phyloP scores from a whole-genome alignment of 164 flowering plant genomes.

The Umbilicus rupestris region DNA sequence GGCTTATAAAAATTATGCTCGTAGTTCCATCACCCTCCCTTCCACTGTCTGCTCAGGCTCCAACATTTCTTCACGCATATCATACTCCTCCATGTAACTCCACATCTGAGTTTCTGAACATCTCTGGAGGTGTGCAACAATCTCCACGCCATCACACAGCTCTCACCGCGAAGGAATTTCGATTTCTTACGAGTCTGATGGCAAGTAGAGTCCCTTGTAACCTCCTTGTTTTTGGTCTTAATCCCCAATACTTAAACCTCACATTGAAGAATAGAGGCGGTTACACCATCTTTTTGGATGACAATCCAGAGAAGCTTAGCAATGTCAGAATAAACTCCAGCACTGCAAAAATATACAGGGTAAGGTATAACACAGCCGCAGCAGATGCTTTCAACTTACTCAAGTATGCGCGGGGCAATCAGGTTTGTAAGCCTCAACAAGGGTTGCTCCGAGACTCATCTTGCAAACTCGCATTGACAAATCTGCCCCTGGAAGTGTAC shows the following conservation, averaged over 20 bases:
- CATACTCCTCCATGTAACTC: slow-evolving; percentile 15
- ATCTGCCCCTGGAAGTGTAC: slow-evolving; percentile 56
- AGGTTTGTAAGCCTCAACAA: slow-evolving; percentile 33
- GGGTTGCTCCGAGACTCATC: slow-evolving; percentile 24
- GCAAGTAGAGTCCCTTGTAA: slow-evolving; percentile 61
- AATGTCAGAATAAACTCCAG: slow-evolving; percentile 16
- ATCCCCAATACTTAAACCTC: slow-evolving; percentile 35
- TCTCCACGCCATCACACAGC: slow-evolving; percentile 11
- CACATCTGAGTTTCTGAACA: neutral
- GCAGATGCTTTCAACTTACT: slow-evolving; percentile 62
- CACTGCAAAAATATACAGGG: slow-evolving; percentile 30
- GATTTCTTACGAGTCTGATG: slow-evolving; percentile 34
- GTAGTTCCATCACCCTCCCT: slow-evolving; percentile 29
- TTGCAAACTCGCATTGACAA: slow-evolving; percentile 47
- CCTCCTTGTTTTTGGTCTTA: slow-evolving; percentile 67
- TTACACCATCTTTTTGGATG: slow-evolving; percentile 59
- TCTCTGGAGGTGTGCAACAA: slow-evolving; percentile 5
- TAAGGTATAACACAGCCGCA: slow-evolving; percentile 35
- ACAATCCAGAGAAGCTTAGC: slow-evolving; percentile 31
- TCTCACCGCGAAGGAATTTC: slow-evolving; percentile 41
- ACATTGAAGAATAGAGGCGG: slow-evolving; percentile 56
- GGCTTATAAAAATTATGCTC: slow-evolving; percentile 42
- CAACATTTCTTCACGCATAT: slow-evolving; percentile 9
- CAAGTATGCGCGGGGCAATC: slow-evolving; percentile 42
- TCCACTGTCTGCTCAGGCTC: slow-evolving; percentile 16